Evolutionary conservation across 176 grass and related monocot genomes (phyloP).

Genomic region (Aegilops umbellulata): DNA sequence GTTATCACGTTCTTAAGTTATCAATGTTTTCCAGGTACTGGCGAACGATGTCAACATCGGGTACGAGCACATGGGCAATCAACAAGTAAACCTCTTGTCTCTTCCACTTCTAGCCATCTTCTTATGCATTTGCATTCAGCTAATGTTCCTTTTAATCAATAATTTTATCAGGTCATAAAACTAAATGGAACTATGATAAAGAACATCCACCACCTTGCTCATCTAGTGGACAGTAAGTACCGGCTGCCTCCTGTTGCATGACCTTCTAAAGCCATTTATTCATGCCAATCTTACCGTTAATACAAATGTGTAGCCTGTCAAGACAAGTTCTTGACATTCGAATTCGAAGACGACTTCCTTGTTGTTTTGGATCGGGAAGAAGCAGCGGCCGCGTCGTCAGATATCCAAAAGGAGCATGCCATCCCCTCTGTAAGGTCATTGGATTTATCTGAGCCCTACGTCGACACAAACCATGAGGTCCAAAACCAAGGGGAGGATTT

Average conservation of each 20-base stretch:
- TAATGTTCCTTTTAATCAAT: slow-evolving; percentile 27
- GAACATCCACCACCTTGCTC: slow-evolving; percentile 90
- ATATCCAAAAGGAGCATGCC: slow-evolving; percentile 81
- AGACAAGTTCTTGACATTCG: slow-evolving; percentile 93
- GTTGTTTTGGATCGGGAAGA: slow-evolving; percentile 81
- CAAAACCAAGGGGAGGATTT: slow-evolving; percentile 57
- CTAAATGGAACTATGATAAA: slow-evolving; percentile 84
- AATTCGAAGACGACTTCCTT: slow-evolving; percentile 95
- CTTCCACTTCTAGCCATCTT: slow-evolving; percentile 9
- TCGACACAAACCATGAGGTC: slow-evolving; percentile 45
- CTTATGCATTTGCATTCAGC: slow-evolving; percentile 24
- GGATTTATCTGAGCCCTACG: slow-evolving; percentile 62
- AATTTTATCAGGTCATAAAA: slow-evolving; percentile 61
- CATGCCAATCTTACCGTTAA: not conserved
- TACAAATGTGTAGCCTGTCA: slow-evolving; percentile 56
- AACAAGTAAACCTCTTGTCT: slow-evolving; percentile 58
- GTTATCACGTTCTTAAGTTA: not conserved
- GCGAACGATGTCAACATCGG: slow-evolving; percentile 85
- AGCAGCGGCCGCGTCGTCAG: slow-evolving; percentile 44
- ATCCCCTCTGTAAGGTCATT: slow-evolving; percentile 78
- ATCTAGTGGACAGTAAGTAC: slow-evolving; percentile 92
- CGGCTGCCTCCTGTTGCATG: not conserved
- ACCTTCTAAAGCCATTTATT: not conserved
- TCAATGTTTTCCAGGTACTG: slow-evolving; percentile 52
- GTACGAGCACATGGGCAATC: slow-evolving; percentile 91